phyloP scores from a whole-genome alignment of 768 basidiomycete species.

The Kwoniella sp. region DNA sequence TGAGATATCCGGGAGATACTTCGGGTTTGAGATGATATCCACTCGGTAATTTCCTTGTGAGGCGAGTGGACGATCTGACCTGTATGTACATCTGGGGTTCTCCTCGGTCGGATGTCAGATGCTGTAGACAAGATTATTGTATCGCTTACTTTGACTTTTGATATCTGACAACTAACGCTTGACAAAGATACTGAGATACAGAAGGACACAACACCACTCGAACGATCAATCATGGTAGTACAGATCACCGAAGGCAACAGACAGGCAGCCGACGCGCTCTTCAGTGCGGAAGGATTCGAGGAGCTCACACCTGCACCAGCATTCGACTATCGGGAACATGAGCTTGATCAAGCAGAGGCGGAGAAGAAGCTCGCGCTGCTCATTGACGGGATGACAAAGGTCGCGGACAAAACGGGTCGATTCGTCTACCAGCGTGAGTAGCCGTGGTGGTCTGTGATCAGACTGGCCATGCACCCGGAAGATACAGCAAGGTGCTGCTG shows the following conservation, averaged over 20 bases:
- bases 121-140: too few species aligned
- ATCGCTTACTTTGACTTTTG: too few species aligned
- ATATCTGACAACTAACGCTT: neutral
- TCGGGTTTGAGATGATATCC: too few species aligned
- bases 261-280: constrained; percentile 11
- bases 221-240: constrained; percentile 6
- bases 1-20: too few species aligned
- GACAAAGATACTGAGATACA: too few species aligned
- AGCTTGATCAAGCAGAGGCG: constrained; percentile 24
- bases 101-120: too few species aligned
- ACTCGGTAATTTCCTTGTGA: too few species aligned
- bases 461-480: too few species aligned
- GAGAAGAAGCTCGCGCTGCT: constrained; percentile 10
- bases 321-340: constrained; percentile 28
- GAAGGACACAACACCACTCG: neutral
- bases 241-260: constrained; percentile 15
- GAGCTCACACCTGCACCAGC: constrained; percentile 19
- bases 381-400: constrained; percentile 16
- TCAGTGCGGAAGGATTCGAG: constrained; percentile 18
- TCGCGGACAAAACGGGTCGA: constrained; percentile 17
- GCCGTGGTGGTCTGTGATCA: too few species aligned
- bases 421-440: constrained; percentile 20
- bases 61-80: too few species aligned
- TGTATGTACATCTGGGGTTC: too few species aligned
- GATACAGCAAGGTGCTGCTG: too few species aligned